These are phyloP conservation scores for Pichia sp. DNA, from an alignment of 1,139 yeast genomes.

Conservation along the genomic window DNA sequence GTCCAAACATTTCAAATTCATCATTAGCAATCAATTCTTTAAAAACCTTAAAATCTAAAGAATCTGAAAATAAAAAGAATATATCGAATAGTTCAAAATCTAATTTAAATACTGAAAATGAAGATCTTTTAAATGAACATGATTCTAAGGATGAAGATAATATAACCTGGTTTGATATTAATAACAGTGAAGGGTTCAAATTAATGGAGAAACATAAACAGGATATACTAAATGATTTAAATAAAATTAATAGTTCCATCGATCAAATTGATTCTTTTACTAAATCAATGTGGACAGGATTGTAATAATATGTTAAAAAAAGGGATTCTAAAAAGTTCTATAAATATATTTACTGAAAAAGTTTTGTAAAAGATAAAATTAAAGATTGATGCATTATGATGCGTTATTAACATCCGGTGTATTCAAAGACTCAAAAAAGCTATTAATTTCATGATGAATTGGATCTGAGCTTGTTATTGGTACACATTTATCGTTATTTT, in stretches of 20 bases:
- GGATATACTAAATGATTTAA: slow-evolving; percentile 36
- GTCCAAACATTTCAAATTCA: not conserved
- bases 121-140: not conserved
- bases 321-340: no score
- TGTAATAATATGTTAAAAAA: no score
- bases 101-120: not conserved
- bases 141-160: no score
- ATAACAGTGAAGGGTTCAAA: slow-evolving; percentile 39
- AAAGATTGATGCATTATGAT: no score
- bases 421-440: no score
- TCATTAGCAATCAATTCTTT: no score
- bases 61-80: not conserved
- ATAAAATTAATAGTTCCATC: slow-evolving; percentile 34
- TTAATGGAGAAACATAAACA: slow-evolving; percentile 35
- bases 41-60: not conserved
- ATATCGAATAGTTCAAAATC: not conserved
- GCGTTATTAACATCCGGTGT: no score
- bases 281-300: slow-evolving; percentile 24
- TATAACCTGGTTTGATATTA: slow-evolving; percentile 29
- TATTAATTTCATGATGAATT: no score
- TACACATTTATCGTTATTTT: no score
- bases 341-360: no score
- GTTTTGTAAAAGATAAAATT: no score
- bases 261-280: slow-evolving; percentile 24
- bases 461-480: no score